A percentile compares a stretch with the other conserved stretches of the same genome.
Evolutionary conservation across 2,329 filamentous ascomycete genomes (phyloP).

Genomic region (Aspergillus sp.): DNA sequence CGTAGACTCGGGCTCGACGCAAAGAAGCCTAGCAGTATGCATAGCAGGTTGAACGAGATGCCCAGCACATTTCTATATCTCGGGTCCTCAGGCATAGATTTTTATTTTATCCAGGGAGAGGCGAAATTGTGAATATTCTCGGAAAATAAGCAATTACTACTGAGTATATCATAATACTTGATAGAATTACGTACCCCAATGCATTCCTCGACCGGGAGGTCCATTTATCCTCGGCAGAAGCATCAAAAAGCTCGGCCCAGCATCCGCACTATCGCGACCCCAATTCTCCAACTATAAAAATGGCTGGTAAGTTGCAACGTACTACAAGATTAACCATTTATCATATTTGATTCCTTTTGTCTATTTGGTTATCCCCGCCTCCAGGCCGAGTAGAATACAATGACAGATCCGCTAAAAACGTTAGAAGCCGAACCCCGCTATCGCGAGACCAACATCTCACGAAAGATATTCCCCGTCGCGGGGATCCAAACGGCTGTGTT

Average conservation of each 20-base stretch:
- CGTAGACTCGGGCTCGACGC: background rate
- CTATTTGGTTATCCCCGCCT: background rate
- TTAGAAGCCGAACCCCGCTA: slow-evolving; percentile 11
- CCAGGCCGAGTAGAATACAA: background rate
- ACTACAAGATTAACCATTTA: background rate
- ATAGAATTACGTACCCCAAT: background rate
- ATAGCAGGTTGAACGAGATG: background rate
- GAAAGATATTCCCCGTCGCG: slow-evolving; percentile 67
- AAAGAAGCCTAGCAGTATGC: background rate
- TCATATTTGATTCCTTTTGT: background rate
- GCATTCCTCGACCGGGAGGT: background rate
- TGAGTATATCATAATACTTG: background rate
- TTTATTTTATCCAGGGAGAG: no score
- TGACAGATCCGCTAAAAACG: slow-evolving; percentile 9
- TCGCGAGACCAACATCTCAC: slow-evolving; percentile 47
- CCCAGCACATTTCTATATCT: no score
- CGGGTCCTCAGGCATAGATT: no score
- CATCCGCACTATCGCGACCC: background rate
- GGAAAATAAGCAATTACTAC: background rate
- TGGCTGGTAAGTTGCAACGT: background rate
- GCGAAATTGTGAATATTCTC: background rate
- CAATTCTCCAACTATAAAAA: background rate
- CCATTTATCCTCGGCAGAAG: slow-evolving; percentile 4
- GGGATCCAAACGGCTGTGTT: slow-evolving; percentile 79
- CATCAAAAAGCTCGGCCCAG: background rate